Evolutionary conservation across 805 yeast species (phyloP), one percentile per base, ranked within the genome.

Genomic region (Hyphopichia homilentoma): DNA sequence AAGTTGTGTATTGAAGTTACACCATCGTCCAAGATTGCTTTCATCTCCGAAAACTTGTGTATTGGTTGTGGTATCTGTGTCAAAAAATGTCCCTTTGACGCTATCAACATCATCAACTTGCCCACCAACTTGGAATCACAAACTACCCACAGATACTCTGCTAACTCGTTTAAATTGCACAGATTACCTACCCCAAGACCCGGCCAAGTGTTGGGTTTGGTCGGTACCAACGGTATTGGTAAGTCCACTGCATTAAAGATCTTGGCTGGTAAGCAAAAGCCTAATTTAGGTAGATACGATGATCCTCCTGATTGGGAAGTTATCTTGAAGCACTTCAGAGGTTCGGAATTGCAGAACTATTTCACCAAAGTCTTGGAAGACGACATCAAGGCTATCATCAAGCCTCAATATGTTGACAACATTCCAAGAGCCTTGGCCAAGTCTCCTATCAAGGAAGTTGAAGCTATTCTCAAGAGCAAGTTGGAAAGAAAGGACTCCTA

Each of bases 41-140:
- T 89, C 60, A 86, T 93, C 38, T 85, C 96, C 12, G 98, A 93
- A 59, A 85, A 70, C 24, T 70, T 93, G 56, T 93, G 98, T 75
- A 90, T 93, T 50, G 98, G 98, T 59, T 93, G 98, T 74, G 98
- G 98, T 88, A 93, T 93, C 50, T 93, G 98, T 76, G 96, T 89
- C 33, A 93, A 93, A 65, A 93, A 88, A 60, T 93, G 98, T 67
- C 98, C 98, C 19, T 93, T 93, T 56, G 96, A 90, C 53, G 98
- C 98, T 43, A 89, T 93, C 53, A 84, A 77, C 54, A 93, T 93
- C 57, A 93, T 93, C 70, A 93, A 93, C 57, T 73, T 93, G 59
- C 98, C 98, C 44, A 90, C 97, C 12, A 89, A 93, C 61, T 74
- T 93, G 57, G 97, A 90, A 34, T 68, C 72, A 30, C 90, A 93